Base-by-base conservation (phyloP, 768 basidiomycete genomes). In the Amanita inopinata region DNA sequence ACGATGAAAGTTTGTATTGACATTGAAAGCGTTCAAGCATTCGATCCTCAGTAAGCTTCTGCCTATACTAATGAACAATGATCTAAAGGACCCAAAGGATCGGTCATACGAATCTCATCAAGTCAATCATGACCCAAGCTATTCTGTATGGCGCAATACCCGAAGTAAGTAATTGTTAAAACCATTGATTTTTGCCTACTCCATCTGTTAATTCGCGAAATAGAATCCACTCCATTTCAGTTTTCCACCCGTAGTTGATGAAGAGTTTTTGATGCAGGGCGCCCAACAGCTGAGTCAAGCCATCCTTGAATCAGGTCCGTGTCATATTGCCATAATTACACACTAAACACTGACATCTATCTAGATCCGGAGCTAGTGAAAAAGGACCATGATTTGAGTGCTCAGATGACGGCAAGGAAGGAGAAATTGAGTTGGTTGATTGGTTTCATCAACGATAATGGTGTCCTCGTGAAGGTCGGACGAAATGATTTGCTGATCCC, bases 381-480 rank as follows among this genome's bases (percentile, higher is more conserved):
- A 30, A 69, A 76, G 6, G 84, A 83, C 48, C 83, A 87, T 52
- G 92, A 96, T 56, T 65, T 94, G 31, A 78, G 78, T 11, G 70
- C 79, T 1, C 91, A 93, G 55, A 60, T 97, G 49, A 71, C 70
- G 3, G 78, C 76, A 30, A 74, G 88, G 20, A 82, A 82, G 53
- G 78, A 83, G 42, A 67, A 87, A 27, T 63, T 93, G 20, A 78
- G 76, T 41, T 89, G 86, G 71, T 68, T 97, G n/a, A 86, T 94
- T 50, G 72, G 71, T 18, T 94, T 91, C 57, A 85, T 96, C 53
- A 86, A 90, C 33, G 81, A 87, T 40, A 94, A 94, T 57, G 80
- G 74, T 0, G 81, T 82, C 4, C 64, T 93, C 25, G 66, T 65
- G 28, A 89, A 86, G 70, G 90, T 85, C 23, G 49, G 62, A 44